Evolutionary conservation across 345 rosid genomes (phyloP), one percentile per base, ranked within the genome.

Genomic region (Brassica napus): DNA sequence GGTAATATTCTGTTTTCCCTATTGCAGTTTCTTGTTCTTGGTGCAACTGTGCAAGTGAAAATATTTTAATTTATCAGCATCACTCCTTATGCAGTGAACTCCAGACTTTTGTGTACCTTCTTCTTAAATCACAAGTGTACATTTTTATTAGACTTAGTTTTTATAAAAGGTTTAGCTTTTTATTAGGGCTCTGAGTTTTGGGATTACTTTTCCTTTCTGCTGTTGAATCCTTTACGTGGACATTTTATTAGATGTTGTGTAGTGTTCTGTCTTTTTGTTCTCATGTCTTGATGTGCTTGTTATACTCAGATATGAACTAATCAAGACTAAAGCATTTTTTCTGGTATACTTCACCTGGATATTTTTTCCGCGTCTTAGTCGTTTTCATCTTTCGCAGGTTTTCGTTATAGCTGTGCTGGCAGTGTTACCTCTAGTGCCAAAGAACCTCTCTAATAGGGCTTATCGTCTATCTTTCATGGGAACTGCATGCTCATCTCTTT

Each of bases 391-490:
- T 71, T 49, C 81, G 76, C 88, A 95, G 98, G 94, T 93, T 75
- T 89, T 93, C 65, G 88, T 93, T 71, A 91, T 95, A 79, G 94
- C 94, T 62, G 81, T 93, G 82, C 90, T 95, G 80, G 97, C 99
- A 62, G 89, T 93, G 70, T 77, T 91, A 79, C 99, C 98, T 21
- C 84, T 95, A 6, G 74, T 89, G 44, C 97, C 98, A 26, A 84
- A 60, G 85, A 83, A 77, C 85, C 92, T 95, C 71, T 88, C 98
- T 24, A 88, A 81, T 62, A 89, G 97, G 85, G 97, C 97, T 55
- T 93, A 90, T 79, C 89, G 99, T 28, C 88, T 93, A 77, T 89
- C 98, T 35, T 90, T 93, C 79, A 83, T 91, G 91, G 99, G 99
- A 87, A 95, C 97, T 52, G 89, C 93, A 0, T 88, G 98, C 82